Evolutionary conservation across 768 basidiomycete genomes (phyloP).

Genomic region (Gloeopeniophorella convolvens): DNA sequence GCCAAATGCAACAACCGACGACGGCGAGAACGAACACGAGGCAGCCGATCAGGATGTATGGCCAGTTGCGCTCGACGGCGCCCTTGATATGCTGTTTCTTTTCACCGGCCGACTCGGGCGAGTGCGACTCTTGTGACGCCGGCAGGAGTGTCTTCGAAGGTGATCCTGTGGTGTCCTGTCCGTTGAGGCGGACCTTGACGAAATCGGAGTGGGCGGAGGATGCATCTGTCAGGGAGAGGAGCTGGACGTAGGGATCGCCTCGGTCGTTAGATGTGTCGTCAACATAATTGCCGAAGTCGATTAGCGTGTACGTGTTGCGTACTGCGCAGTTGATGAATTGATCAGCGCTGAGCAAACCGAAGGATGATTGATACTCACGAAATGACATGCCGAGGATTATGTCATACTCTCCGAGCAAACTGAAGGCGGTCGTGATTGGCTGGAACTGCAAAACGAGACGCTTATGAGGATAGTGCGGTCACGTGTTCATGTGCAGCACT

Average conservation of each 20-base stretch:
- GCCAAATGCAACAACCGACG: conserved; percentile 48
- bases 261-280: conserved; percentile 38
- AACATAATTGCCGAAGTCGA: conserved; percentile 69
- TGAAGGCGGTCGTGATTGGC: conserved; percentile 76
- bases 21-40: conserved; percentile 43
- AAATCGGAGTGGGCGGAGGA: conserved; percentile 58
- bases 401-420: conserved; percentile 70
- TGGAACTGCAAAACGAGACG: conserved; percentile 50
- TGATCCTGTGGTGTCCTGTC: conserved; percentile 49
- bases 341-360: neutral
- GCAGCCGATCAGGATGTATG: conserved; percentile 60
- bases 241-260: conserved; percentile 60
- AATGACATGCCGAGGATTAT: conserved; percentile 82
- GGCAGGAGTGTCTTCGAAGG: conserved; percentile 57
- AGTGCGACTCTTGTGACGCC: conserved; percentile 47
- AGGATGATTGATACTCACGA: conserved; percentile 36
- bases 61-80: conserved; percentile 63
- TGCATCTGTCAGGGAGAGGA: conserved; percentile 52
- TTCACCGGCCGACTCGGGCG: conserved; percentile 56
- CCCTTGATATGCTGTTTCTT: conserved; percentile 63
- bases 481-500: conserved; percentile 24
- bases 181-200: conserved; percentile 51
- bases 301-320: conserved; percentile 65
- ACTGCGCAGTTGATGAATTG: conserved; percentile 36
- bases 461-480: conserved; percentile 12